A percentile compares a stretch with the other conserved stretches of the same genome.
These are phyloP conservation scores for Acanthamoeba royreba DNA, from an alignment of 208 protist species.

Conservation along the genomic window DNA sequence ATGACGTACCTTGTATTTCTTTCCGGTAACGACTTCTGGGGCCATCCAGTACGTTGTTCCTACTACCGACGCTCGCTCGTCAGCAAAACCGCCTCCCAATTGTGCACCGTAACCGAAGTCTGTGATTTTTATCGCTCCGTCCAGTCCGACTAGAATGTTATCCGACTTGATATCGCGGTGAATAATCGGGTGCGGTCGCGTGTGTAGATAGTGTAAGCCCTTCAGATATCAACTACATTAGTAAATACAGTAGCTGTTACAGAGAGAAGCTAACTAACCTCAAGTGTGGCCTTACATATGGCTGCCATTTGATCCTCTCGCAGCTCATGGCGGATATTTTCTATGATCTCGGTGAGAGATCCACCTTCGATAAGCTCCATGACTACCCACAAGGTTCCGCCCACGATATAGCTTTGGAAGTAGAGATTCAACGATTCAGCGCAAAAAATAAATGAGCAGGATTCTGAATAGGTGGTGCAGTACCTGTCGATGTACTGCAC, in stretches of 20 bases:
- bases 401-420: no score
- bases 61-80: neutral
- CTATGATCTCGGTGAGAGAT: neutral
- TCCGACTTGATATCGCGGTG: no score
- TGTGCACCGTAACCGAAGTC: neutral
- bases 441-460: neutral
- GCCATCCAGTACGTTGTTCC: neutral
- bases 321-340: no score
- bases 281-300: no score
- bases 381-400: slow-evolving; percentile 24
- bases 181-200: no score
- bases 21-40: neutral
- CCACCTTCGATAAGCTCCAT: slow-evolving; percentile 45
- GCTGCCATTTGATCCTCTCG: no score
- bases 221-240: neutral
- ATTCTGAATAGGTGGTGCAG: neutral
- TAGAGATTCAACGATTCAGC: neutral
- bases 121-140: no score
- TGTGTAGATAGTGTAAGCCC: neutral
- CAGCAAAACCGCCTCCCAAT: neutral
- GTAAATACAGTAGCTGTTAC: no score
- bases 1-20: neutral
- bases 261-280: no score
- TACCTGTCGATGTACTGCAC: neutral
- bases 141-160: no score